Evolutionary conservation across 805 yeast species (phyloP).

Genomic region (Suhomyces prunicola): DNA sequence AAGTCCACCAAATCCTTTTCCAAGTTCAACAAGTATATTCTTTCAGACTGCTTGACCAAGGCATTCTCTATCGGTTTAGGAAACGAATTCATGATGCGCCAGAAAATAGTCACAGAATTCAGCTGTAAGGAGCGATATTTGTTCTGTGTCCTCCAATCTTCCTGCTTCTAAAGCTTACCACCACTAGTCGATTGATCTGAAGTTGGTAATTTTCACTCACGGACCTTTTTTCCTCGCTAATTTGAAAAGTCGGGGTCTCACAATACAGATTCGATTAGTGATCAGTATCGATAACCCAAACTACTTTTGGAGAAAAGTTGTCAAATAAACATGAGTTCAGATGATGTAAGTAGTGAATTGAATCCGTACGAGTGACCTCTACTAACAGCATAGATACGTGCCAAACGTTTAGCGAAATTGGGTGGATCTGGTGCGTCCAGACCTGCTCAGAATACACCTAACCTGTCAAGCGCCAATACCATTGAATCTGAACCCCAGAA

Average conservation of each 20-base stretch:
- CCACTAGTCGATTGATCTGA: neutral
- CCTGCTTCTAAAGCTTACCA: neutral
- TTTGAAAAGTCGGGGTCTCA: neutral
- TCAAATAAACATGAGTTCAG: constrained; percentile 13
- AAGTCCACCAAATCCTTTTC: constrained; percentile 20
- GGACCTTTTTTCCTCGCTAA: neutral
- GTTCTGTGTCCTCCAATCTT: neutral
- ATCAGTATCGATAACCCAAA: neutral
- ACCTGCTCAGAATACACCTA: neutral
- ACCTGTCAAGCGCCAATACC: neutral
- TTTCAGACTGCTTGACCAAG: constrained; percentile 18
- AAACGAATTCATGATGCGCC: constrained; percentile 9
- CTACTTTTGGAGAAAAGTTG: neutral
- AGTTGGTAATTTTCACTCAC: neutral
- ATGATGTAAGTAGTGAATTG: constrained; percentile 15
- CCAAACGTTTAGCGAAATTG: constrained; percentile 53
- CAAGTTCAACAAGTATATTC: constrained; percentile 17
- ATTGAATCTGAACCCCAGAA: neutral
- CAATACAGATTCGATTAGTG: neutral
- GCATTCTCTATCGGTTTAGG: constrained; percentile 19
- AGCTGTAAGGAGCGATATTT: neutral
- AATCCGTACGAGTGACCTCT: constrained; percentile 4
- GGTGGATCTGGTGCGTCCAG: constrained; percentile 10
- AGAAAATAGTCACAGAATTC: neutral
- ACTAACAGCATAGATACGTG: constrained; percentile 38